phyloP scores from a whole-genome alignment of 2,329 filamentous ascomycete species.

The Rhinocladiella similis region DNA sequence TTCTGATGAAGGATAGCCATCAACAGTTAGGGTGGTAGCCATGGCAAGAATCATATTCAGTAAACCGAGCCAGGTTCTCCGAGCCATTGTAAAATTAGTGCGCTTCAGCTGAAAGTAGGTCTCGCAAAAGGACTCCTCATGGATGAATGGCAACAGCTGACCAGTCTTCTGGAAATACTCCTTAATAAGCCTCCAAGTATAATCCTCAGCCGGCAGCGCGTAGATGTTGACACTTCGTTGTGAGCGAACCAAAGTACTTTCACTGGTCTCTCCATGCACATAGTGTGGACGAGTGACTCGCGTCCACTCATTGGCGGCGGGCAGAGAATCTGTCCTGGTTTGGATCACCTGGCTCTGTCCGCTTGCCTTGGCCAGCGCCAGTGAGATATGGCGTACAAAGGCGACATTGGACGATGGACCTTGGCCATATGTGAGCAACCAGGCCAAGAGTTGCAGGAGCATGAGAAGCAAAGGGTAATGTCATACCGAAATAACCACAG shows the following conservation, averaged over 20 bases:
- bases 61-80: constrained; percentile 53
- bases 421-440: constrained; percentile 12
- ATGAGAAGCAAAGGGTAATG: neutral
- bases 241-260: neutral
- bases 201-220: constrained; percentile 34
- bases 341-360: neutral
- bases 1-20: constrained; percentile 33
- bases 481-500: constrained; percentile 36
- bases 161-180: constrained; percentile 34
- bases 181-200: constrained; percentile 1
- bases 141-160: constrained; percentile 43
- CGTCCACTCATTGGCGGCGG: constrained; percentile 10
- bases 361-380: constrained; percentile 29
- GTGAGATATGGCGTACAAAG: constrained; percentile 40
- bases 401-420: constrained; percentile 46
- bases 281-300: neutral
- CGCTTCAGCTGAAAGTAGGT: constrained; percentile 36
- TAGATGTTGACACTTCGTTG: constrained; percentile 32
- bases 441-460: neutral
- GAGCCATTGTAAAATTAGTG: constrained; percentile 37
- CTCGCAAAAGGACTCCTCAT: constrained; percentile 37
- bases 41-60: constrained; percentile 55
- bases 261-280: neutral
- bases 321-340: neutral
- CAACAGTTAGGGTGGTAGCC: constrained; percentile 40